phyloP scores from a whole-genome alignment of 2,329 filamentous ascomycete species.

The Penicillium aurantiogriseum region DNA sequence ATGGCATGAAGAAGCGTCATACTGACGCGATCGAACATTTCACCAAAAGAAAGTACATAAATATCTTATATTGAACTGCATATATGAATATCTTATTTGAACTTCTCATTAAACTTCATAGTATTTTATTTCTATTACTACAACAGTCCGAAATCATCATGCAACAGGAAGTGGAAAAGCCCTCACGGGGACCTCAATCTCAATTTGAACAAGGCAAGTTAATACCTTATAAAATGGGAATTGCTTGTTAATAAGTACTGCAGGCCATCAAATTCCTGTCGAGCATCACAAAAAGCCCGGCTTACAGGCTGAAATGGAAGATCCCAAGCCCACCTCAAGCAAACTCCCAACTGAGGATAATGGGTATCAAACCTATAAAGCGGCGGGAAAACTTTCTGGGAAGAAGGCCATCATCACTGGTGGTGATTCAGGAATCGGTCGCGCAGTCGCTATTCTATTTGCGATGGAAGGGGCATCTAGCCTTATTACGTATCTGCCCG shows the following conservation, averaged over 20 bases:
- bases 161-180: slow-evolving; percentile 17
- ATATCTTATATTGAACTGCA: too few species aligned
- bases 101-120: too few species aligned
- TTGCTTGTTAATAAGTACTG: neutral
- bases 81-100: too few species aligned
- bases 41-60: too few species aligned
- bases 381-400: slow-evolving; percentile 70
- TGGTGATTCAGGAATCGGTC: slow-evolving; percentile 77
- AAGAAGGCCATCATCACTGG: slow-evolving; percentile 78
- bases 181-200: slow-evolving; percentile 18
- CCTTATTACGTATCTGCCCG: slow-evolving; percentile 69
- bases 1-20: neutral
- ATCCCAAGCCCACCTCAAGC: slow-evolving; percentile 59
- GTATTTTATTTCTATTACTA: too few species aligned
- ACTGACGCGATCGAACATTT: neutral
- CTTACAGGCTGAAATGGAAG: slow-evolving; percentile 55
- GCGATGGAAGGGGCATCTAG: slow-evolving; percentile 76
- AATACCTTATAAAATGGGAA: neutral
- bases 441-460: slow-evolving; percentile 71
- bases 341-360: slow-evolving; percentile 66
- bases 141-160: slow-evolving; percentile 1
- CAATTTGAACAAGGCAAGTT: slow-evolving; percentile 34
- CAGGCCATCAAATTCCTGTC: slow-evolving; percentile 52
- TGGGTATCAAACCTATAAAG: slow-evolving; percentile 67
- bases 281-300: slow-evolving; percentile 55